Evolutionary conservation across 495 filamentous ascomycete genomes (phyloP).

Genomic region (Jackrogersella multiformis): DNA sequence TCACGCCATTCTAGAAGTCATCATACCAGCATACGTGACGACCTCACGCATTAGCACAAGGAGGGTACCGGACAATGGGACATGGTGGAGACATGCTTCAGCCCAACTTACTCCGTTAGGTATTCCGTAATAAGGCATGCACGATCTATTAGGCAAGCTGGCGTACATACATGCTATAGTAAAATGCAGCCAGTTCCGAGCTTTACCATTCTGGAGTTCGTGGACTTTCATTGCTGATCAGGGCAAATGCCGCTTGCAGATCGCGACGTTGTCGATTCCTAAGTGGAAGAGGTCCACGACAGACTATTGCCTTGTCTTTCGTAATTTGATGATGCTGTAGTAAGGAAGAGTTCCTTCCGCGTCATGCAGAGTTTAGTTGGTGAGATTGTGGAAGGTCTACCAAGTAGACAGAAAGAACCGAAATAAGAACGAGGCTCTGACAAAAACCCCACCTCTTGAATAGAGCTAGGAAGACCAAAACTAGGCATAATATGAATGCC

Average conservation of each 20-base stretch:
- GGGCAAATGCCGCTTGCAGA: constrained; percentile 32
- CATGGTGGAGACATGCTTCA: constrained; percentile 31
- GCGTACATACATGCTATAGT: constrained; percentile 3
- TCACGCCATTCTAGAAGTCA: constrained; percentile 9
- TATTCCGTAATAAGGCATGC: constrained; percentile 23
- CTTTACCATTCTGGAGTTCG: constrained; percentile 15
- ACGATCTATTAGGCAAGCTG: constrained; percentile 30
- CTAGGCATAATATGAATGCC: constrained; percentile 14
- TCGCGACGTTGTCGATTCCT: constrained; percentile 23
- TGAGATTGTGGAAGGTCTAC: constrained; percentile 21
- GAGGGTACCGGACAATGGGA: constrained; percentile 22
- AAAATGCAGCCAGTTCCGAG: constrained; percentile 15
- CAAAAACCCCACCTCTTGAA: constrained; percentile 29
- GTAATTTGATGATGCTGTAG: constrained; percentile 10
- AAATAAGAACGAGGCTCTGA: constrained; percentile 37
- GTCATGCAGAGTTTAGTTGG: constrained; percentile 8
- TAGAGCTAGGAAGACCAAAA: constrained; percentile 19
- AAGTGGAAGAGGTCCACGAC: constrained; percentile 34
- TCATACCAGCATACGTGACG: constrained; percentile 13
- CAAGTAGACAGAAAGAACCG: constrained; percentile 4
- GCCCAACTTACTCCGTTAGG: constrained; percentile 36
- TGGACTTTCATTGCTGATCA: constrained; percentile 36
- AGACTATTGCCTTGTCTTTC: constrained; percentile 12
- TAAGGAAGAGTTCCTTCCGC: constrained; percentile 15
- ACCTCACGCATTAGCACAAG: constrained; percentile 32